phyloP scores from a whole-genome alignment of 768 basidiomycete genomes.

The Mycena rebaudengoi region DNA sequence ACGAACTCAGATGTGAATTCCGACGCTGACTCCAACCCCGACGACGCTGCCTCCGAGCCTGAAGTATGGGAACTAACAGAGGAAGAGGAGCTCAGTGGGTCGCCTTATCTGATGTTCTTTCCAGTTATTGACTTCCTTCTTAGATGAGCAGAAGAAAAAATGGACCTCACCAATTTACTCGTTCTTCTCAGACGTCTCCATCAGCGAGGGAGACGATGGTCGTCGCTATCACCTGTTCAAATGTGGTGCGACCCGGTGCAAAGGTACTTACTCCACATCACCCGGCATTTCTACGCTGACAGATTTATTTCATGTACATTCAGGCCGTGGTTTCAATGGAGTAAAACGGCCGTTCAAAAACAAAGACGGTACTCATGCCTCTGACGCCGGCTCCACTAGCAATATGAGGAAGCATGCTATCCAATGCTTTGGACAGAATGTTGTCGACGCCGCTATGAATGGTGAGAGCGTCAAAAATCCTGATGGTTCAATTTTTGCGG shows the following conservation, averaged over 20 bases:
- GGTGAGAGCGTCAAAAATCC: background rate
- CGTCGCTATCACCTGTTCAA: background rate
- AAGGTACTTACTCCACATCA: background rate
- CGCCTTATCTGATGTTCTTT: background rate
- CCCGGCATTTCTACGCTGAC: background rate
- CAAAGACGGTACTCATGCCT: background rate
- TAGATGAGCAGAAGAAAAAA: background rate
- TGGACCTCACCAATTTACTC: background rate
- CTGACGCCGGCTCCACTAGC: background rate
- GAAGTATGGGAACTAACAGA: no score
- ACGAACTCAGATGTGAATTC: background rate
- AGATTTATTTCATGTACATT: background rate
- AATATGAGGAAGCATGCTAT: background rate
- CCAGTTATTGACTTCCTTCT: background rate
- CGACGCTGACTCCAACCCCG: background rate
- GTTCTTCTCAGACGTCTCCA: background rate
- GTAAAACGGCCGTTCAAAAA: background rate
- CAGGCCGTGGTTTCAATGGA: background rate
- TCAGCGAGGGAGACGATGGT: background rate
- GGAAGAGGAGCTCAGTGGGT: background rate
- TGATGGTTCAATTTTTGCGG: background rate
- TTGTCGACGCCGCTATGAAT: background rate
- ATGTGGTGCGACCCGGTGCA: background rate
- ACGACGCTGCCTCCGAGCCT: background rate
- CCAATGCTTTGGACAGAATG: background rate